A percentile compares a stretch with the other conserved stretches of the same genome.
phyloP scores from a whole-genome alignment of 768 basidiomycete species.

The Multifurca ochricompacta region DNA sequence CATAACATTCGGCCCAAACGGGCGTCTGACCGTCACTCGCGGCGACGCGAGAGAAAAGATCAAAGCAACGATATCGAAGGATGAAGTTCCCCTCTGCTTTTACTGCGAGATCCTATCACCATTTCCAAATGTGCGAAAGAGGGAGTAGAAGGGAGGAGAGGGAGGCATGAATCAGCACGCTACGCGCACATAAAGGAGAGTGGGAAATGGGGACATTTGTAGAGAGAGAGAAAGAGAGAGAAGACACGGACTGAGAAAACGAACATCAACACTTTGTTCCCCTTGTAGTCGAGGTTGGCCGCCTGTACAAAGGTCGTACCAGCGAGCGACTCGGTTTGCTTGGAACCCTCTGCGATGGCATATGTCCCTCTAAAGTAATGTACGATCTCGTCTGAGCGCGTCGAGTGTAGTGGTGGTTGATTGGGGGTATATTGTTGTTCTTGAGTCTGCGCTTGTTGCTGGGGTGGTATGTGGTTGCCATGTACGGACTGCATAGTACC shows the following conservation, averaged over 20 bases:
- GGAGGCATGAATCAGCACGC: not conserved
- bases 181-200: not conserved
- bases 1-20: constrained; percentile 58
- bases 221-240: not conserved
- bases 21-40: constrained; percentile 31
- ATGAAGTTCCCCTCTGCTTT: constrained; percentile 60
- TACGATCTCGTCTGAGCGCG: constrained; percentile 32
- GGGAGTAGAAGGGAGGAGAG: not conserved
- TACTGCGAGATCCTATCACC: constrained; percentile 59
- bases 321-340: constrained; percentile 45
- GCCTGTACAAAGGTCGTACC: constrained; percentile 54
- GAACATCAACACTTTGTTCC: constrained; percentile 50
- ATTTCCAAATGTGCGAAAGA: too few species aligned
- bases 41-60: constrained; percentile 41
- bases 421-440: constrained; percentile 8
- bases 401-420: constrained; percentile 7
- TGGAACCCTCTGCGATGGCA: constrained; percentile 42
- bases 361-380: constrained; percentile 33
- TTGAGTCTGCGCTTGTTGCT: constrained; percentile 1
- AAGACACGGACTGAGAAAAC: constrained; percentile 49
- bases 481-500: not conserved
- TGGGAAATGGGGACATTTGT: too few species aligned
- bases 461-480: not conserved
- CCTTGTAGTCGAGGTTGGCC: constrained; percentile 45
- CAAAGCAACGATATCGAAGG: constrained; percentile 60